Evolutionary conservation across 2,329 filamentous ascomycete genomes (phyloP).

Genomic region (Corynespora cassiicola): DNA sequence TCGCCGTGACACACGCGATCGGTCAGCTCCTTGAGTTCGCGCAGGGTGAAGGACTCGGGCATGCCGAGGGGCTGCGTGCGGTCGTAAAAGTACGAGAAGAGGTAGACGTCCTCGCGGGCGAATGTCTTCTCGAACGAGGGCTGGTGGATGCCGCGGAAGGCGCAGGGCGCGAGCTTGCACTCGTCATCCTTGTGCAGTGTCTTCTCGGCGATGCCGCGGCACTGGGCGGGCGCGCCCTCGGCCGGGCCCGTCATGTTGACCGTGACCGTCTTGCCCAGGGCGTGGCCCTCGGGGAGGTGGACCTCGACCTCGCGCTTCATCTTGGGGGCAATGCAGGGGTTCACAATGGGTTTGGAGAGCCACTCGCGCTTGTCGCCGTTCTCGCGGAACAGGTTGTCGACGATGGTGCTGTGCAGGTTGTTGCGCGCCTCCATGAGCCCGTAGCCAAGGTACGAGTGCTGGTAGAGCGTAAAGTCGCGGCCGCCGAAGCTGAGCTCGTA

Average conservation of each 20-base stretch:
- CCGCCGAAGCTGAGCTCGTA: slow-evolving; percentile 91
- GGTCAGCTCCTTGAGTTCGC: slow-evolving; percentile 86
- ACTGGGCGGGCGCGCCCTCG: slow-evolving; percentile 79
- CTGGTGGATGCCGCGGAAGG: slow-evolving; percentile 97
- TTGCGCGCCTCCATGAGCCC: slow-evolving; percentile 95
- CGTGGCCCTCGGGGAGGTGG: slow-evolving; percentile 69
- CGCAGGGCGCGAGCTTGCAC: slow-evolving; percentile 88
- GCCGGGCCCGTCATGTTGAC: slow-evolving; percentile 90
- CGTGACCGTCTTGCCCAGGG: slow-evolving; percentile 68
- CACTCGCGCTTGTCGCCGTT: slow-evolving; percentile 66
- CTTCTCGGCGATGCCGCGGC: slow-evolving; percentile 87
- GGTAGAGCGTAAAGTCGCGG: slow-evolving; percentile 90
- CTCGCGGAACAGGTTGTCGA: slow-evolving; percentile 73
- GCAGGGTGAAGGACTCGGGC: slow-evolving; percentile 95
- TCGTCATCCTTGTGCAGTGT: slow-evolving; percentile 85
- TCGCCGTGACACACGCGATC: slow-evolving; percentile 84
- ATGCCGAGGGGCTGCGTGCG: slow-evolving; percentile 92
- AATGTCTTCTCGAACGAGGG: slow-evolving; percentile 93
- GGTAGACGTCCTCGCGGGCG: slow-evolving; percentile 86
- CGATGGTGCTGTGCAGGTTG: slow-evolving; percentile 77
- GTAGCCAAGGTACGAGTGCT: slow-evolving; percentile 97
- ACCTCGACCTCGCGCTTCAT: slow-evolving; percentile 78
- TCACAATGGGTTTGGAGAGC: slow-evolving; percentile 73
- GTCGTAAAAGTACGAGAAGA: slow-evolving; percentile 98
- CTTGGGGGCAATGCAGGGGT: slow-evolving; percentile 86